phyloP scores from a whole-genome alignment of 768 basidiomycete genomes.

The Mycena amicta region DNA sequence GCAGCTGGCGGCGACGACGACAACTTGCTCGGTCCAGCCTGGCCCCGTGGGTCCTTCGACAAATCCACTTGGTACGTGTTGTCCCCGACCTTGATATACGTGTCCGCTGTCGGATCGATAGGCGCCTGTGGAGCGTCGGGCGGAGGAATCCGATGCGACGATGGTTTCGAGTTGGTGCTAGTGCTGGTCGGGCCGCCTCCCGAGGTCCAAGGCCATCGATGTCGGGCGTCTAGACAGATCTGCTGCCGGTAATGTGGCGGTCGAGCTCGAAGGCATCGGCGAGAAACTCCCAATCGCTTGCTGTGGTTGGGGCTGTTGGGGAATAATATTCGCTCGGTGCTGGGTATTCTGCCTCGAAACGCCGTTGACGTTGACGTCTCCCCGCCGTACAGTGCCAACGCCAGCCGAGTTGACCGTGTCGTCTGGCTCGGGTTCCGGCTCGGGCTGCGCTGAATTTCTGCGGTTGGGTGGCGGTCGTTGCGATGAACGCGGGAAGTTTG shows the following conservation, averaged over 20 bases:
- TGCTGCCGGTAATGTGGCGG: neutral
- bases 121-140: conserved; percentile 57
- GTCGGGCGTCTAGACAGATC: neutral
- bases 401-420: conserved; percentile 67
- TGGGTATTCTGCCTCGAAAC: conserved; percentile 39
- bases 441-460: conserved; percentile 28
- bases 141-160: conserved; percentile 36
- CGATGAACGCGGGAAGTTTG: conserved; percentile 53
- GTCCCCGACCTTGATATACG: conserved; percentile 70
- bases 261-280: neutral
- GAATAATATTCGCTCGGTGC: conserved; percentile 23
- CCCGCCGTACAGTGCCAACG: conserved; percentile 59
- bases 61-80: conserved; percentile 71
- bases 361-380: conserved; percentile 35
- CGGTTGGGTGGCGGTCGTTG: conserved; percentile 39
- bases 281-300: conserved; percentile 10
- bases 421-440: conserved; percentile 30
- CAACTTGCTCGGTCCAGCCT: conserved; percentile 7
- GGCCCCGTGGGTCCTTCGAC: conserved; percentile 52
- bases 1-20: conserved; percentile 34
- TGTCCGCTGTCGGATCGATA: conserved; percentile 64
- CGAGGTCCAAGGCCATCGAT: conserved; percentile 21
- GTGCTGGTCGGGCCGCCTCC: conserved; percentile 22
- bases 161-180: conserved; percentile 14
- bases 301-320: conserved; percentile 9